A percentile compares a stretch with the other conserved stretches of the same genome.
These are phyloP conservation scores for Vigna mungo DNA, from an alignment of 306 rosid genomes.

Conservation along the genomic window DNA sequence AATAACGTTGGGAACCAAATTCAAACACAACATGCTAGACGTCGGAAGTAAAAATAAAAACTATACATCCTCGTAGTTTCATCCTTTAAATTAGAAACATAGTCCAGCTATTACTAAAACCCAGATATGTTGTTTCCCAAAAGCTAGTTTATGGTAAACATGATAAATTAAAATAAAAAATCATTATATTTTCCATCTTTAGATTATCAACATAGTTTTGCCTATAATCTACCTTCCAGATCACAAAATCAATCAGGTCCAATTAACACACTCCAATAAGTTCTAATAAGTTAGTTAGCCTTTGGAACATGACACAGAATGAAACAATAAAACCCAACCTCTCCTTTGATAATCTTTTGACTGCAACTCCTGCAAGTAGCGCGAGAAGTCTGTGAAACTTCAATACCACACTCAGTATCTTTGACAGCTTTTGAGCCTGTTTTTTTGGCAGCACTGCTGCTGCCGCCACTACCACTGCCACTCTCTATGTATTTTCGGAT, in stretches of 20 bases:
- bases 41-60: neutral
- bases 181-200: conserved; percentile 9
- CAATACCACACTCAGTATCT: conserved; percentile 58
- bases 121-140: conserved; percentile 16
- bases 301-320: conserved; percentile 27
- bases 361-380: conserved; percentile 81
- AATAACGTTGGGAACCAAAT: conserved; percentile 1
- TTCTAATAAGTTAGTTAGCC: conserved; percentile 1
- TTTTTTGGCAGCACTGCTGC: neutral
- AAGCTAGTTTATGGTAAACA: conserved; percentile 30
- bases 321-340: conserved; percentile 58
- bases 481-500: conserved; percentile 76
- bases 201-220: neutral
- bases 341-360: conserved; percentile 79
- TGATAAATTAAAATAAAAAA: conserved; percentile 25
- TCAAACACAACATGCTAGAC: neutral
- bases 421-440: conserved; percentile 41
- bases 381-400: conserved; percentile 82
- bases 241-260: conserved; percentile 11
- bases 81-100: conserved; percentile 1
- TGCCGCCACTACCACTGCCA: conserved; percentile 20
- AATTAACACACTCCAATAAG: conserved; percentile 21
- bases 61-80: neutral
- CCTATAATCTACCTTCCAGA: conserved; percentile 31
- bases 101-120: conserved; percentile 33